Evolutionary conservation across 2,329 filamentous ascomycete genomes (phyloP), one percentile per base, ranked within the genome.

Genomic region (Cytospora paraplurivora): DNA sequence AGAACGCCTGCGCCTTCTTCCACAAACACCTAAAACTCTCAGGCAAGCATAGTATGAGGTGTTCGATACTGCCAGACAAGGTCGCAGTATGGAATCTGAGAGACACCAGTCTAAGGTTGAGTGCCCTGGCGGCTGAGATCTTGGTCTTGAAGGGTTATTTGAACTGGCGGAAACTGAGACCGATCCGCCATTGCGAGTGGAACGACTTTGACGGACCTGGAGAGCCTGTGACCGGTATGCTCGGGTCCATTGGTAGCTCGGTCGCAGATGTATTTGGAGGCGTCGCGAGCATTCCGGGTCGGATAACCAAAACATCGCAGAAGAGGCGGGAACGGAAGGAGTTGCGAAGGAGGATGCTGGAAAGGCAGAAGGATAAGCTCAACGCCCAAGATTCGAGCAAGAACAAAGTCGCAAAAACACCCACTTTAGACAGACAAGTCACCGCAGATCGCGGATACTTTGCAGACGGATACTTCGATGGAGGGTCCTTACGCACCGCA

Each of bases 141-240:
- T 75, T 90, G 1, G 84, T 89, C 4, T 79, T 83, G 38, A 81
- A 80, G 66, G 86, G 85, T n/a, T 81, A 84, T 66, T 71, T 90
- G 27, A 79, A 81, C 32, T 91, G 87, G 84, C 84, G 82, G 62
- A 83, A 86, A 63, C 74, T 92, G 54, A 81, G 84, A 13, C 78
- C 92, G 0, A 70, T 90, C 10, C 80, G 89, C 10, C 87, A 90
- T 69, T 85, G 82, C 57, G 88, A 91, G 69, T 92, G 89, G 88
- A 90, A 91, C 68, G 89, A 92, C 69, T 92, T 91, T 69, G 88
- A 90, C 68, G 90, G 90, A 0, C 88, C 89, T 0, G 89, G 89
- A 0, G 89, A 92, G 71, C 89, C 89, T 0, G 77, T 92, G 13
- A 90, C 88, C 0, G 89, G 88, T 3, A 77, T 84, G 4, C 84